phyloP scores from a whole-genome alignment of 2,329 filamentous ascomycete genomes.

The Huntiella decipiens region DNA sequence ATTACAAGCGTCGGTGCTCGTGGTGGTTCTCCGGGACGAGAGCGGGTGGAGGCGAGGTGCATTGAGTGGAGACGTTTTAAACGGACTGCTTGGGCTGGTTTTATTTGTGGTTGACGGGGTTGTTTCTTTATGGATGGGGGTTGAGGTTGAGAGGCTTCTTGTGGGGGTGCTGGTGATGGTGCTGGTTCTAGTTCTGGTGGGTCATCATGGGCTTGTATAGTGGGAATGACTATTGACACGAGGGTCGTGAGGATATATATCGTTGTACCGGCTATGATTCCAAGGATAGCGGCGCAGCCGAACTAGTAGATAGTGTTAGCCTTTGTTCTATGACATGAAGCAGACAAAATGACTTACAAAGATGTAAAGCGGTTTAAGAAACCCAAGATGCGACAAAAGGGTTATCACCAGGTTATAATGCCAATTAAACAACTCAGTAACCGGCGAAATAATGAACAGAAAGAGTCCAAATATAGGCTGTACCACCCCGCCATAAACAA shows the following conservation, averaged over 20 bases:
- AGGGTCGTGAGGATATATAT: slow-evolving; percentile 3
- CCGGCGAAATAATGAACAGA: slow-evolving; percentile 4
- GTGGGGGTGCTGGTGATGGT: too few relatives aligned
- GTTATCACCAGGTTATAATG: slow-evolving; percentile 1
- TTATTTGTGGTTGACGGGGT: too few relatives aligned
- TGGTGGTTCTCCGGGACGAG: too few relatives aligned
- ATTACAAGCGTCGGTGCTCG: too few relatives aligned
- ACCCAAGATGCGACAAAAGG: neutral
- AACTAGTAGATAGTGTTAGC: slow-evolving; percentile 2
- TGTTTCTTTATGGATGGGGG: too few relatives aligned
- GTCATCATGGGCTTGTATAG: too few relatives aligned
- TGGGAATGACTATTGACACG: neutral
- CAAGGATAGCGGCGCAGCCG: slow-evolving; percentile 8
- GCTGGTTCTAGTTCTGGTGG: neutral
- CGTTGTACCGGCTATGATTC: slow-evolving; percentile 6
- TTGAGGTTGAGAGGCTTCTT: neutral
- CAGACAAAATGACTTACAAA: slow-evolving; percentile 10
- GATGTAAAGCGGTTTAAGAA: slow-evolving; percentile 8
- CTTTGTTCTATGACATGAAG: neutral
- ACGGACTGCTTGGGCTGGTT: too few relatives aligned
- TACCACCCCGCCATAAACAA: too few relatives aligned
- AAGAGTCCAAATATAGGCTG: neutral
- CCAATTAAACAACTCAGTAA: slow-evolving; percentile 1
- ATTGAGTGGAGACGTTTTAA: too few relatives aligned
- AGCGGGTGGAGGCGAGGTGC: too few relatives aligned